Conservation (phyloP, 345 rosid species). For the Ceriops decandra region DNA sequence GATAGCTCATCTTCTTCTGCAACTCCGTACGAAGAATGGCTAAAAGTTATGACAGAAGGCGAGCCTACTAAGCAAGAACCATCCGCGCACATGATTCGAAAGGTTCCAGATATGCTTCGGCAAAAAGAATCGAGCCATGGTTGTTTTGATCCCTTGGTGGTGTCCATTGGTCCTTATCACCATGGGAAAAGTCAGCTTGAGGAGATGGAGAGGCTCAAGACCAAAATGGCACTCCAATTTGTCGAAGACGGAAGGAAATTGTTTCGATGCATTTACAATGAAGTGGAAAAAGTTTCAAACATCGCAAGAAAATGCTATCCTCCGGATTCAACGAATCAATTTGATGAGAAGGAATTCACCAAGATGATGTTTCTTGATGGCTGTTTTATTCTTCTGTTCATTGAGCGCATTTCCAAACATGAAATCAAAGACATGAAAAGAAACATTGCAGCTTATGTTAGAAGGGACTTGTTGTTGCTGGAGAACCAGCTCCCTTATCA, state of each 20-base stretch:
- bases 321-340: neutral
- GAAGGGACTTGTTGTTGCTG: conserved; percentile 21
- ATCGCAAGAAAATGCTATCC: conserved; percentile 2
- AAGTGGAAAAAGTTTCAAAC: neutral
- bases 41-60: neutral
- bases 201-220: conserved; percentile 5
- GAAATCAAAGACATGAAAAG: neutral
- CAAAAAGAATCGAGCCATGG: neutral
- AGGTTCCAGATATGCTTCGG: neutral
- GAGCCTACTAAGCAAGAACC: neutral
- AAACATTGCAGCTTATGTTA: neutral
- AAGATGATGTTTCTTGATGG: conserved; percentile 9
- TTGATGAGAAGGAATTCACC: neutral
- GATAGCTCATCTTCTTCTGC: neutral
- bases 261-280: neutral
- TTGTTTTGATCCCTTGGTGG: neutral
- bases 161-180: conserved; percentile 16
- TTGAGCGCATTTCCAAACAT: neutral
- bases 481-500: conserved; percentile 32
- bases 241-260: too few species aligned
- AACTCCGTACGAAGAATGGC: neutral
- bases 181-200: conserved; percentile 1
- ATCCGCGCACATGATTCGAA: neutral
- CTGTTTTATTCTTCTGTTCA: neutral
- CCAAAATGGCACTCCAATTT: neutral